Base-by-base conservation (phyloP, 805 yeast species). In the Wickerhamomyces mucosus region DNA sequence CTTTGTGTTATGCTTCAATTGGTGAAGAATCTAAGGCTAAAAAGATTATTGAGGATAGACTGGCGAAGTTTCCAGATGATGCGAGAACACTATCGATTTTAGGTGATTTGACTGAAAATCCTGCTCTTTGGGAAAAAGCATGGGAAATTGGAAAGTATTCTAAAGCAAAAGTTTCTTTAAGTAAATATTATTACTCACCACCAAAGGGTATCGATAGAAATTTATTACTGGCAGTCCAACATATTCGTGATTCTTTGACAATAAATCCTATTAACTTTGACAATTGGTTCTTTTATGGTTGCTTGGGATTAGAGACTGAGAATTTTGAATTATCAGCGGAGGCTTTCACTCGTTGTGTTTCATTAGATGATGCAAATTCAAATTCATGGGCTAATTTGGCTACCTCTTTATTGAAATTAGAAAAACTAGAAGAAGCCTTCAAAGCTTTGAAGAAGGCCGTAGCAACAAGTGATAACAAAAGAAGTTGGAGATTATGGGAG, bases 311-410 rank as follows among this genome's bases (percentile, higher is more conserved):
- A 30, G 95, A 85, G 49, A 55, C 73, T 11, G 66, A 59, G 7
- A 74, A 78, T 43, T 82, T 69, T 59, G 80, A 76, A 16, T 56
- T 81, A 27, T 95, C 96, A 0, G 77, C 94, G 0, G 94, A 83
- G 50, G 96, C 96, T 0, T 88, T 92, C 51, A 78, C 95, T 1
- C 66, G 96, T 46, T 85, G 96, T 59, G 88, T 86, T 20, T 64
- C 94, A 0, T 52, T 88, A 23, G 95, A 86, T 51, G 94, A 82
- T 16, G 67, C 77, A 0, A 85, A 76, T 46, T 65, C 88, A 2
- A 75, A 75, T 49, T 74, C 95, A 3, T 92, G 98, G 98, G 77
- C 94, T 9, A 92, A 92, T 50, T 65, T 92, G 45, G 85, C 95
- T 5, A 76, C 92, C 9, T 77, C 96, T 0, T 65, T 83, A 33